Conservation (phyloP, 2,329 filamentous ascomycete species). For the Nemania sp. region DNA sequence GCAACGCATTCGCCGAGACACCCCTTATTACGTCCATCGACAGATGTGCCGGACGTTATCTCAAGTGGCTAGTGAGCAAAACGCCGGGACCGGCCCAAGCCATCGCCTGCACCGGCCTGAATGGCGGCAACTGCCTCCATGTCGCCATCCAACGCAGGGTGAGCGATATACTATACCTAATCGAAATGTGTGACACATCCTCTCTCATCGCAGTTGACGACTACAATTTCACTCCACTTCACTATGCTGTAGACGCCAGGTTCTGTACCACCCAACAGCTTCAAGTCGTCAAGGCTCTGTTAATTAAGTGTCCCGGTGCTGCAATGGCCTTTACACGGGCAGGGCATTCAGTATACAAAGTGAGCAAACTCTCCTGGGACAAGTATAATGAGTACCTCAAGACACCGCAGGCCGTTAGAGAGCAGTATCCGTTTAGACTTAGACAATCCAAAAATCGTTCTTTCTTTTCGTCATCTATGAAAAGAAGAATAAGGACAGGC, state of each 20-base stretch:
- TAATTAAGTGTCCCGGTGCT: not conserved
- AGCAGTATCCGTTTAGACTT: too few relatives aligned
- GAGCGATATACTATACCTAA: not conserved
- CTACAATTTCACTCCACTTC: not conserved
- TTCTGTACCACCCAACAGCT: not conserved
- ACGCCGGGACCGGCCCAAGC: not conserved
- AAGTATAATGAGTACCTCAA: not conserved
- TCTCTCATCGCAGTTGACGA: not conserved
- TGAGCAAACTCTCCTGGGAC: not conserved
- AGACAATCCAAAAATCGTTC: too few relatives aligned
- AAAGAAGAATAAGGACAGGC: too few relatives aligned
- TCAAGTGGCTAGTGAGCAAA: not conserved
- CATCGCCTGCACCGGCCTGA: not conserved
- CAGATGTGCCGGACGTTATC: not conserved
- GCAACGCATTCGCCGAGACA: not conserved
- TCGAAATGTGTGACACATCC: not conserved
- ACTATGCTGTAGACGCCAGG: not conserved
- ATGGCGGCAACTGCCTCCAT: not conserved
- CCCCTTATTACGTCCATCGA: not conserved
- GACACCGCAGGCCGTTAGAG: too few relatives aligned
- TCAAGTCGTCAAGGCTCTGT: not conserved
- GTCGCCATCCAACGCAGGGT: not conserved
- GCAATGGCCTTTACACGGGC: not conserved
- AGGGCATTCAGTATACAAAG: not conserved
- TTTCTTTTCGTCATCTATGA: too few relatives aligned